Percentiles rank a stretch among this genome's conserved stretches.
Conservation (phyloP, 1,284 basidiomycete genomes). For the Marasmius fiardii region DNA sequence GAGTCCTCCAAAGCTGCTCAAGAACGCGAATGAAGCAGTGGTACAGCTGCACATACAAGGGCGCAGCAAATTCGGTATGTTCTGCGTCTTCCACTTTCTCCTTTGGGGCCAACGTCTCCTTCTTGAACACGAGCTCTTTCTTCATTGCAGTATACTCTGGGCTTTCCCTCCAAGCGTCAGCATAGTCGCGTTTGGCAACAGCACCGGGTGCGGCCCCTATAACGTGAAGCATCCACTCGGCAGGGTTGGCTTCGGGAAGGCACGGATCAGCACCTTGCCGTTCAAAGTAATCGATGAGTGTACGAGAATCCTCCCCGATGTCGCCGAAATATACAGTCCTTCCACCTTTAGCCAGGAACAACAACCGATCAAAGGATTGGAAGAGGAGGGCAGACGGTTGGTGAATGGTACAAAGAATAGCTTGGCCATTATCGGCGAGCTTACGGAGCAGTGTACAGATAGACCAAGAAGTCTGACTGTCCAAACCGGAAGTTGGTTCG, state of each 20-base stretch:
- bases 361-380: slow-evolving; percentile 49
- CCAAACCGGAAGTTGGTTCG: slow-evolving; percentile 62
- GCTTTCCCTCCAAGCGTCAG: slow-evolving; percentile 26
- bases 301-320: slow-evolving; percentile 40
- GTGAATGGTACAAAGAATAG: slow-evolving; percentile 55
- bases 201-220: slow-evolving; percentile 19
- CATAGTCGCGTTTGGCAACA: slow-evolving; percentile 26
- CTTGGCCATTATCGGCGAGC: slow-evolving; percentile 63
- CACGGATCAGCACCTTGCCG: slow-evolving; percentile 33
- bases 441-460: slow-evolving; percentile 26
- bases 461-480: slow-evolving; percentile 68
- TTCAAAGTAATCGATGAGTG: slow-evolving; percentile 50
- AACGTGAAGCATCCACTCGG: slow-evolving; percentile 22
- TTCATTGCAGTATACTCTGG: slow-evolving; percentile 23
- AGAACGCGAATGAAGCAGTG: slow-evolving; percentile 27
- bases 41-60: slow-evolving; percentile 36
- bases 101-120: not conserved
- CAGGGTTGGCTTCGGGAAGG: slow-evolving; percentile 16
- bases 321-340: slow-evolving; percentile 55
- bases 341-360: slow-evolving; percentile 44
- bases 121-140: slow-evolving; percentile 23
- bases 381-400: slow-evolving; percentile 55
- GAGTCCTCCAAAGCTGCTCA: slow-evolving; percentile 37
- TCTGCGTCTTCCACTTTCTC: slow-evolving; percentile 3
- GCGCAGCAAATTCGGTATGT: slow-evolving; percentile 37